Conservation (phyloP, 192 early-diverging fungal species). For the Entomortierella beljakovae region DNA sequence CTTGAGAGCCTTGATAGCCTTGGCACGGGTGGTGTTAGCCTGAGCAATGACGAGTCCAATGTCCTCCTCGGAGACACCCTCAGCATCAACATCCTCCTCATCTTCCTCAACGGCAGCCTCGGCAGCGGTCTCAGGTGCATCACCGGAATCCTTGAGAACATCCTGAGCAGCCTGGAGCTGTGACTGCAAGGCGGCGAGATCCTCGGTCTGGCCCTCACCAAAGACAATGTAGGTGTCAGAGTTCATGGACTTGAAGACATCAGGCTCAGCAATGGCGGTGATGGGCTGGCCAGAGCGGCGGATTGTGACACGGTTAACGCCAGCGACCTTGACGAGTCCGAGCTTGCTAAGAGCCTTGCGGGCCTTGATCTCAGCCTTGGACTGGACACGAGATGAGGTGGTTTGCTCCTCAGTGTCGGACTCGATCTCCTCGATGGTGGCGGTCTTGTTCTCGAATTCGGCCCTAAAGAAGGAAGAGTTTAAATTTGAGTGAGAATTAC, state of each 20-base stretch:
- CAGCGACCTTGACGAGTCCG: constrained; percentile 88
- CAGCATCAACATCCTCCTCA: constrained; percentile 80
- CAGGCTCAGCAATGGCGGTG: constrained; percentile 90
- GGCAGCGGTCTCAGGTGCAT: constrained; percentile 54
- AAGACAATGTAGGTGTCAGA: constrained; percentile 97
- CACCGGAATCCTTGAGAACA: constrained; percentile 63
- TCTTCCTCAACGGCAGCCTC: constrained; percentile 58
- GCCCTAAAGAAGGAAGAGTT: constrained; percentile 16
- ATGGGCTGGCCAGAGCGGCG: constrained; percentile 76
- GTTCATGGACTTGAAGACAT: constrained; percentile 91
- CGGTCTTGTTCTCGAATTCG: constrained; percentile 57
- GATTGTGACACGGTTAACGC: constrained; percentile 91
- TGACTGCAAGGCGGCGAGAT: constrained; percentile 77
- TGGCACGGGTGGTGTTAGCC: constrained; percentile 85
- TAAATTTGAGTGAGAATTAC: neutral
- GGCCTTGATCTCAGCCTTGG: constrained; percentile 94
- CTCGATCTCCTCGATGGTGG: constrained; percentile 55
- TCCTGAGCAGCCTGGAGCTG: constrained; percentile 76
- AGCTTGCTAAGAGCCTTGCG: constrained; percentile 95
- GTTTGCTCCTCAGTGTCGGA: constrained; percentile 44
- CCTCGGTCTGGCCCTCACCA: constrained; percentile 93
- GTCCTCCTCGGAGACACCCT: constrained; percentile 83
- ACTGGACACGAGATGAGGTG: constrained; percentile 62
- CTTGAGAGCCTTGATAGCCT: constrained; percentile 94
- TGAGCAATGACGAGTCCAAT: constrained; percentile 95